Conservation (phyloP, 2,329 filamentous ascomycete genomes). For the Thermochaetoides dissita region DNA sequence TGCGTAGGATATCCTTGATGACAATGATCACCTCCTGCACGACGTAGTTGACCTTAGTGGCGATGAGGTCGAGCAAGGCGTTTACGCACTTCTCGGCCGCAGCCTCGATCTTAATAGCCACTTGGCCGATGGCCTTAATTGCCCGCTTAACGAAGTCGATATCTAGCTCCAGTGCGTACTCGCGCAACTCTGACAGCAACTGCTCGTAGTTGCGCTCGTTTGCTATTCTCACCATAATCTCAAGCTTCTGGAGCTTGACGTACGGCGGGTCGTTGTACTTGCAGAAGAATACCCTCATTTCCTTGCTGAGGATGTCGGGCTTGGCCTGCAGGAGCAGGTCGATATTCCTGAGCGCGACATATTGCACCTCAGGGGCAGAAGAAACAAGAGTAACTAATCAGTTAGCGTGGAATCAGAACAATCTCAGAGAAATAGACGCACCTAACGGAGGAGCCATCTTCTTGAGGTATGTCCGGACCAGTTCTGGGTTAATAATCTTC, state of each 20-base stretch:
- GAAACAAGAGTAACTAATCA: slow-evolving; percentile 80
- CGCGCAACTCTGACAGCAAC: slow-evolving; percentile 82
- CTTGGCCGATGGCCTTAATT: slow-evolving; percentile 91
- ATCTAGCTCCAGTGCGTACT: slow-evolving; percentile 94
- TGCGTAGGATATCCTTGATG: slow-evolving; percentile 95
- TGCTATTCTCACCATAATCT: slow-evolving; percentile 98
- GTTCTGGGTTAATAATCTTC: slow-evolving; percentile 64
- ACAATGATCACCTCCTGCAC: slow-evolving; percentile 98
- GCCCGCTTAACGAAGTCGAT: slow-evolving; percentile 97
- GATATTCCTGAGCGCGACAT: slow-evolving; percentile 91
- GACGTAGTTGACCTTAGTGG: slow-evolving; percentile 97
- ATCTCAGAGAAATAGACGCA: slow-evolving; percentile 27
- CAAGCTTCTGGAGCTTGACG: slow-evolving; percentile 91
- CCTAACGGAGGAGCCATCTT: slow-evolving; percentile 96
- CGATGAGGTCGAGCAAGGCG: slow-evolving; percentile 81
- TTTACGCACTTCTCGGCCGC: slow-evolving; percentile 94
- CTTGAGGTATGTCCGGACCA: slow-evolving; percentile 76
- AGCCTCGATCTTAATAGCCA: slow-evolving; percentile 94
- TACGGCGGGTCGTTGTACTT: slow-evolving; percentile 99
- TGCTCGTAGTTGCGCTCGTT: slow-evolving; percentile 96
- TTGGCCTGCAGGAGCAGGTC: slow-evolving; percentile 91
- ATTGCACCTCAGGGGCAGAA: slow-evolving; percentile 92
- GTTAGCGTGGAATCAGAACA: slow-evolving; percentile 12
- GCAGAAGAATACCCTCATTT: slow-evolving; percentile 97
- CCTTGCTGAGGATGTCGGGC: slow-evolving; percentile 91